A percentile compares a stretch with the other conserved stretches of the same genome.
Evolutionary conservation across 1,284 basidiomycete genomes (phyloP).

Genomic region (Xerocomus alliaceus): DNA sequence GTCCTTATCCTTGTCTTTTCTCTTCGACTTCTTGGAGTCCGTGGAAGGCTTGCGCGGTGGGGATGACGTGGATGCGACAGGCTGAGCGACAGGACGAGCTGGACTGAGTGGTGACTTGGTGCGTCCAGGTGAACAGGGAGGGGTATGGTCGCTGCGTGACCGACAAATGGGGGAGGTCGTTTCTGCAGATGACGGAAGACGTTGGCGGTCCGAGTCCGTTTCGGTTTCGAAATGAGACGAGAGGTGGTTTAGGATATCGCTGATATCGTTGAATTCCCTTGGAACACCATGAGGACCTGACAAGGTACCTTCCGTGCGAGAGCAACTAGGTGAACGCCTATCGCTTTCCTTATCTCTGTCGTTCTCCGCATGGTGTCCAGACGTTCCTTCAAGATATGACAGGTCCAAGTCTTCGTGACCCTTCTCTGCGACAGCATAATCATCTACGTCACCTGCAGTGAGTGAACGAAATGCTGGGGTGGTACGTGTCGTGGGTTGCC

Average conservation of each 20-base stretch:
- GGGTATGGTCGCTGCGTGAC: slow-evolving; percentile 34
- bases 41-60: slow-evolving; percentile 25
- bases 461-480: slow-evolving; percentile 79
- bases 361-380: slow-evolving; percentile 46
- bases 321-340: slow-evolving; percentile 38
- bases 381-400: slow-evolving; percentile 50
- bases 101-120: slow-evolving; percentile 40
- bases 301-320: slow-evolving; percentile 36
- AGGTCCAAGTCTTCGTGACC: slow-evolving; percentile 63
- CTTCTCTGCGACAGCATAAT: slow-evolving; percentile 44
- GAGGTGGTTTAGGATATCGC: slow-evolving; percentile 75
- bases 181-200: slow-evolving; percentile 31
- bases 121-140: slow-evolving; percentile 29
- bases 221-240: slow-evolving; percentile 70
- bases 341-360: slow-evolving; percentile 43
- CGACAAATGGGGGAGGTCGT: slow-evolving; percentile 42
- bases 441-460: slow-evolving; percentile 56
- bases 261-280: slow-evolving; percentile 71
- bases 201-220: slow-evolving; percentile 49
- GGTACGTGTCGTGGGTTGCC: slow-evolving; percentile 63
- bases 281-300: slow-evolving; percentile 51
- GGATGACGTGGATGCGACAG: slow-evolving; percentile 43
- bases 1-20: slow-evolving; percentile 42
- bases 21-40: slow-evolving; percentile 49
- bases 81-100: slow-evolving; percentile 42